A percentile compares a stretch with the other conserved stretches of the same genome.
These are phyloP conservation scores for sorghum (Sorghum bicolor) DNA, from an alignment of 176 grass and related monocot genomes.

Conservation along the genomic window DNA sequence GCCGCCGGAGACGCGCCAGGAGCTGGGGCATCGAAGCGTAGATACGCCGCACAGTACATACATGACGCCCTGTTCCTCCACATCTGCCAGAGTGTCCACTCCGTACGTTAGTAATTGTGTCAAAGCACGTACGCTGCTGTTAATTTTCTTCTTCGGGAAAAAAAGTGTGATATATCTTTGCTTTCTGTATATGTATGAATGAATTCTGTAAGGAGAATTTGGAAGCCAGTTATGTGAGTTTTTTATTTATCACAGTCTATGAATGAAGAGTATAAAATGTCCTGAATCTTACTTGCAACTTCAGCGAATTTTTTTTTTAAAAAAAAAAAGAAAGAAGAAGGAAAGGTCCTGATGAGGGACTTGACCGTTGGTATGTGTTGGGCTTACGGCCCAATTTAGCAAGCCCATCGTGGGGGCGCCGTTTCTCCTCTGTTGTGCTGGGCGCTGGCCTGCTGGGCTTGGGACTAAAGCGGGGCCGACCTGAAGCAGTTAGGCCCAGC, in stretches of 20 bases:
- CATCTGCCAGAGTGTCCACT: background rate
- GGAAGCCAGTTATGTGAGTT: background rate
- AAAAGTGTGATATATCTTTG: background rate
- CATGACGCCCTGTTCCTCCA: background rate
- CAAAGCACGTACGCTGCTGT: background rate
- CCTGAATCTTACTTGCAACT: background rate
- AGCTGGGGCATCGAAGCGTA: slow-evolving; percentile 31
- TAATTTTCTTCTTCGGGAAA: background rate
- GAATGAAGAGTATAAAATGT: no score
- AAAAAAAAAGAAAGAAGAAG: accelerated
- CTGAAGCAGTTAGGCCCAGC: background rate
- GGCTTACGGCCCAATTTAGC: background rate
- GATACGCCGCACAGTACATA: slow-evolving; percentile 16
- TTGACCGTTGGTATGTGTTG: background rate
- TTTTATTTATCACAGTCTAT: background rate
- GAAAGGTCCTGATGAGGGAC: background rate
- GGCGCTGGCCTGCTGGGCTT: background rate
- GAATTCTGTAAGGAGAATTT: slow-evolving; percentile 18
- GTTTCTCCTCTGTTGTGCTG: background rate
- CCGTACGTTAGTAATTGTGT: background rate
- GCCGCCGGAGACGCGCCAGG: background rate
- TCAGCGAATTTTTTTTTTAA: background rate
- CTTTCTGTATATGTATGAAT: slow-evolving; percentile 17
- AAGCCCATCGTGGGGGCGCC: background rate
- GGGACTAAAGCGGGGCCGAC: background rate